A percentile compares a stretch with the other conserved stretches of the same genome.
Conservation (phyloP, 2,329 filamentous ascomycete species). For the Penicillium sp. region DNA sequence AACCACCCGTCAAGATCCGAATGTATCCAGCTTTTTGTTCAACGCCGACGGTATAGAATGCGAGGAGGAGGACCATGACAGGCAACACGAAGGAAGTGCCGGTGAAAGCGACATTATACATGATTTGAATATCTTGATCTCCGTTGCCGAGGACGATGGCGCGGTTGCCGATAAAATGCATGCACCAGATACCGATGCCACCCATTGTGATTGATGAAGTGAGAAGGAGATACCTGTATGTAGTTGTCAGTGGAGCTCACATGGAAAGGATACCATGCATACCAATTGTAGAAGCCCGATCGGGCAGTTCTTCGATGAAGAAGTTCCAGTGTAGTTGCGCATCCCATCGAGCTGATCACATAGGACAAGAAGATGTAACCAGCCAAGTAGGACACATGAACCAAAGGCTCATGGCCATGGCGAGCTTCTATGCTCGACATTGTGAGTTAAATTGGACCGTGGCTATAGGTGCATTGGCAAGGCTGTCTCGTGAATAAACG, state of each 20-base stretch:
- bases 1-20: constrained; percentile 58
- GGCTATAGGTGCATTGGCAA: too few species aligned
- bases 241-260: not conserved
- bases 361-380: constrained; percentile 65
- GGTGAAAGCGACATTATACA: constrained; percentile 67
- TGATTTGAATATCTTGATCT: constrained; percentile 58
- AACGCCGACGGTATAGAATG: constrained; percentile 64
- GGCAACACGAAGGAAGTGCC: constrained; percentile 74
- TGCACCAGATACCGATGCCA: constrained; percentile 67
- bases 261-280: constrained; percentile 24
- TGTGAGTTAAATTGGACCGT: not conserved
- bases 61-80: constrained; percentile 64
- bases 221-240: constrained; percentile 52
- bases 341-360: constrained; percentile 66
- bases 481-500: too few species aligned
- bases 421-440: constrained; percentile 16
- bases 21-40: constrained; percentile 53
- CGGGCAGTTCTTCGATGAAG: constrained; percentile 68
- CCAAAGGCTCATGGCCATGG: constrained; percentile 7
- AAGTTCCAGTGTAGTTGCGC: constrained; percentile 72
- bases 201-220: constrained; percentile 66
- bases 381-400: constrained; percentile 39
- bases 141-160: constrained; percentile 67
- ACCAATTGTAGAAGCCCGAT: constrained; percentile 65
- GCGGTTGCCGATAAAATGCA: constrained; percentile 80